Base-by-base conservation (phyloP, 306 rosid genomes). In the Datisca glomerata region DNA sequence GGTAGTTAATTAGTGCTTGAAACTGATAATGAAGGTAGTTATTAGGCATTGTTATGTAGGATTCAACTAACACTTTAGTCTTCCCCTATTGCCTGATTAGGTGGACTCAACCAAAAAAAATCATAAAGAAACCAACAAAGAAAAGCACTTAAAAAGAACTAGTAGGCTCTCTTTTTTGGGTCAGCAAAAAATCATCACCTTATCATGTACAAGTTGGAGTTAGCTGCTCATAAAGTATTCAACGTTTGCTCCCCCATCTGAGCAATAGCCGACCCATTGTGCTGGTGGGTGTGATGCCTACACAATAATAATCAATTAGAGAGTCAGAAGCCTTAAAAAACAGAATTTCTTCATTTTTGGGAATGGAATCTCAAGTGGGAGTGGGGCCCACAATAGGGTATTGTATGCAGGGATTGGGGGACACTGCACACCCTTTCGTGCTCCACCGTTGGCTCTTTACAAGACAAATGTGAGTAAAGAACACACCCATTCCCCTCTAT, bases 271-370 rank as follows among this genome's bases (percentile, higher is more conserved):
- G 61, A 53, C 68, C 81, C 75, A 72, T 47, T 34, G 49, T 65
- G 69, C 51, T 68, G 71, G 75, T 71, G 73, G 79, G n/a, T n/a
- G 49, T 47, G 56, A 53, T 63, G 75, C 39, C 67, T 70, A 68
- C 56, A 25, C 68, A 32, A 44, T 55, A 74, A 36, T 49, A 43
- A 69, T 56, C 57, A 66, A n/a, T n/a, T n/a, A n/a, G n/a, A n/a
- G n/a, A n/a, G n/a, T n/a, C n/a, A n/a, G n/a, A n/a, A n/a, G n/a
- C n/a, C n/a, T n/a, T n/a, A n/a, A n/a, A n/a, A n/a, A n/a, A n/a
- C n/a, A n/a, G n/a, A n/a, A n/a, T n/a, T 72, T 50, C 75, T 69
- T 86, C 58, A 81, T 86, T 68, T 86, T 86, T 15, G 96, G n/a
- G n/a, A n/a, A n/a, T n/a, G n/a, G n/a, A n/a, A n/a, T n/a, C n/a